phyloP scores from a whole-genome alignment of 1,139 yeast species.

The Yamadazyma taylorii region DNA sequence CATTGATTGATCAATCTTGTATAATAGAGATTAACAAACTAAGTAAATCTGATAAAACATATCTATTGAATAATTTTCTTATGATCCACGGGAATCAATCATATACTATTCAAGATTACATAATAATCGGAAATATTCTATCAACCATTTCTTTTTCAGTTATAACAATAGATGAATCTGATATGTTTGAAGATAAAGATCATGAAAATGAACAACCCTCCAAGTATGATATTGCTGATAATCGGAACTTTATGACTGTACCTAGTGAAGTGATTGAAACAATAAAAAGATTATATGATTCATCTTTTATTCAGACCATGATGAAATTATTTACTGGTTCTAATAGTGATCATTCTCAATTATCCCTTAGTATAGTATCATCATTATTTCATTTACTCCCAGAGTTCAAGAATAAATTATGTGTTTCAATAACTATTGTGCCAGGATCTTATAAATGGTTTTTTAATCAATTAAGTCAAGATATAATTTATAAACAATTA shows the following conservation, averaged over 20 bases:
- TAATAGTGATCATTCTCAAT: slow-evolving; percentile 10
- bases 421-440: slow-evolving; percentile 37
- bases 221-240: slow-evolving; percentile 9
- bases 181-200: slow-evolving; percentile 12
- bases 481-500: slow-evolving; percentile 18
- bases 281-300: slow-evolving; percentile 23
- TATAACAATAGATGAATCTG: slow-evolving; percentile 11
- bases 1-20: slow-evolving; percentile 21
- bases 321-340: slow-evolving; percentile 19
- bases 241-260: slow-evolving; percentile 5
- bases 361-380: slow-evolving; percentile 24
- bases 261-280: slow-evolving; percentile 3
- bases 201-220: slow-evolving; percentile 9
- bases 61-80: slow-evolving; percentile 22
- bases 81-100: slow-evolving; percentile 19
- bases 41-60: slow-evolving; percentile 9
- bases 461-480: slow-evolving; percentile 19
- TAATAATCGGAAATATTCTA: slow-evolving; percentile 23
- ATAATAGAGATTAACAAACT: slow-evolving; percentile 4
- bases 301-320: slow-evolving; percentile 24
- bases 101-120: slow-evolving; percentile 21
- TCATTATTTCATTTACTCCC: slow-evolving; percentile 34
- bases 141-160: slow-evolving; percentile 23
- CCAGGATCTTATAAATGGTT: slow-evolving; percentile 36
- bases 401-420: slow-evolving; percentile 29